A percentile compares a stretch with the other conserved stretches of the same genome.
These are phyloP conservation scores for Intubia oerlemansii DNA, from an alignment of 2,329 filamentous ascomycete species.

Conservation along the genomic window DNA sequence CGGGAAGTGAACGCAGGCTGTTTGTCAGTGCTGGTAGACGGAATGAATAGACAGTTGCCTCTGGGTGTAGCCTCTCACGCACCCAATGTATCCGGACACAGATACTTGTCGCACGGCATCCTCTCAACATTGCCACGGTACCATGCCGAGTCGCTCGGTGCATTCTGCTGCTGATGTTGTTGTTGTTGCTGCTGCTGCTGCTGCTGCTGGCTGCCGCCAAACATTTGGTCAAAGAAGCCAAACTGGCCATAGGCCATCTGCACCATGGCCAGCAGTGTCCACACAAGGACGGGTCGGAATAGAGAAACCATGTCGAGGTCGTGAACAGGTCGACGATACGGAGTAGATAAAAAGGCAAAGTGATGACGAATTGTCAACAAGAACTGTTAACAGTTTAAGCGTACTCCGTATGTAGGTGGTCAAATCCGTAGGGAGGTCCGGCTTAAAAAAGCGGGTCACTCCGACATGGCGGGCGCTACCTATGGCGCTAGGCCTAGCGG, in stretches of 20 bases:
- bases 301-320: no score
- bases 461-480: no score
- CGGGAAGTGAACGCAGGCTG: conserved; percentile 81
- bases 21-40: neutral
- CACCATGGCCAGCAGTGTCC: conserved; percentile 38
- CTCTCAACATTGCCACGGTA: conserved; percentile 28
- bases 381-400: no score
- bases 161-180: conserved; percentile 49
- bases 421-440: no score
- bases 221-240: conserved; percentile 97
- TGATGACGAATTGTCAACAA: no score
- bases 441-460: no score
- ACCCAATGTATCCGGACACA: conserved; percentile 75
- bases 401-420: no score
- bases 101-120: conserved; percentile 83
- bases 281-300: conserved; percentile 13
- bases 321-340: no score
- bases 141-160: conserved; percentile 60
- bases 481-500: no score
- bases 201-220: no score
- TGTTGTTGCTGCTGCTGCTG: conserved; percentile 31
- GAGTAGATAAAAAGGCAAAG: no score
- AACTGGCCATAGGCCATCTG: conserved; percentile 57
- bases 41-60: no score
- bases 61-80: conserved; percentile 2